Base-by-base conservation (phyloP, 2,329 filamentous ascomycete genomes). In the Alternaria postmessia region DNA sequence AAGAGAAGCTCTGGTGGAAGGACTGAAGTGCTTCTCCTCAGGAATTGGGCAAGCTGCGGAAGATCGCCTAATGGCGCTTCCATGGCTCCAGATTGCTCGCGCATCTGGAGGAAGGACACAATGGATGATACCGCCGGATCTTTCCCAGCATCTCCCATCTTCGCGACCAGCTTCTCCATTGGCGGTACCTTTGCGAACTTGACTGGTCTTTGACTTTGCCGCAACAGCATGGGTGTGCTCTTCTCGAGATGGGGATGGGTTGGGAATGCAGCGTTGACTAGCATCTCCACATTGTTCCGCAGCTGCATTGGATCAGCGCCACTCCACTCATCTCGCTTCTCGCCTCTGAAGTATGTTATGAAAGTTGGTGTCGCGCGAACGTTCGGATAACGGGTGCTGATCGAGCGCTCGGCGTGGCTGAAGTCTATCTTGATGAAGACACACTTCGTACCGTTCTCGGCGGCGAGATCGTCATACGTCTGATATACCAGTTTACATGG, bases 401-500 rank as follows among this genome's bases (percentile, higher is more conserved):
- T 48, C 92, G 87, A 62, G 87, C 87, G 57, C 84, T 76, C 86
- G 3, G 90, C 88, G 12, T 84, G 81, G 16, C 88, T 88, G 48
- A 92, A 88, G 73, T 98, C 94, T 12, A 96, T 88, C 74, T 96
- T 95, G 80, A 97, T 89, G 48, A 97, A 85, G 0, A 87, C 81
- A 4, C 88, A 89, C 67, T 89, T 89, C 32, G 86, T 81, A 1
- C 86, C 89, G 28, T 89, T 84, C 74, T 96, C 90, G 26, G 86
- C 87, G 2, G 94, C 93, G 0, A 97, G 83, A 65, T 92, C 84
- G 62, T 96, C 91, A 71, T 92, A 98, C 0, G 89, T 79, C 1
- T 94, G 92, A 70, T 97, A 96, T 2, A 94, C 85, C 16, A 88
- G 80, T 76, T 91, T 94, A 84, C 94, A 97, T 0, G 94, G 93